phyloP scores from a whole-genome alignment of 2,329 filamentous ascomycete species.

The Talaromyces albobiverticillius region DNA sequence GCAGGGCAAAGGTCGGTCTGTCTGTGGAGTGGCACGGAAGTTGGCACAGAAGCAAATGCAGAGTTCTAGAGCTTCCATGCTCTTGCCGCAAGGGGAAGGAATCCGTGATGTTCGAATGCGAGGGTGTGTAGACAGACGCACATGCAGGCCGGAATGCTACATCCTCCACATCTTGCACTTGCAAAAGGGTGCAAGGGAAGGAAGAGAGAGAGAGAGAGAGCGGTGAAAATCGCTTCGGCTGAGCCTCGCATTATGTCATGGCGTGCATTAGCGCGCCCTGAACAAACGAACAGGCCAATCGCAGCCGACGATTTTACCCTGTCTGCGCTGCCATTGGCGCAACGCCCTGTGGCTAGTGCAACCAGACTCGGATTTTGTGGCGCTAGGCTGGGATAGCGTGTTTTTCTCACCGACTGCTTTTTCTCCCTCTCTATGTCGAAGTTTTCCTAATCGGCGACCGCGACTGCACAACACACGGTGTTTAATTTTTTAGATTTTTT shows the following conservation, averaged over 20 bases:
- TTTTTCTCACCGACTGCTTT: conserved; percentile 4
- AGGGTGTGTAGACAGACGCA: too few relatives aligned
- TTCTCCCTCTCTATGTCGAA: too few relatives aligned
- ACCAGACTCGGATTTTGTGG: not conserved
- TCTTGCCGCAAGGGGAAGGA: not conserved
- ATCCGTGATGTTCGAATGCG: too few relatives aligned
- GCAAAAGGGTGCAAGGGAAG: too few relatives aligned
- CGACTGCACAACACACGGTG: too few relatives aligned
- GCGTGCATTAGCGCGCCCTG: not conserved
- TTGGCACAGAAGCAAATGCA: not conserved
- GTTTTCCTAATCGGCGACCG: too few relatives aligned
- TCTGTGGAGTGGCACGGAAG: too few relatives aligned
- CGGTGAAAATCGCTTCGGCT: conserved; percentile 6
- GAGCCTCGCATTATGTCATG: conserved; percentile 11
- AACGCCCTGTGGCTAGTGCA: conserved; percentile 1
- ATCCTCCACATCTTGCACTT: too few relatives aligned
- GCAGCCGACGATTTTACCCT: not conserved
- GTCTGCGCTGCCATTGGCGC: not conserved
- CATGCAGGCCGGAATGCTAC: too few relatives aligned
- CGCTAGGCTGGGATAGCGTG: not conserved
- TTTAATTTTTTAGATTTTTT: too few relatives aligned
- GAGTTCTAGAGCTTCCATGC: conserved; percentile 3
- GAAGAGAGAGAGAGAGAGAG: not conserved
- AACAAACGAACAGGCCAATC: not conserved
- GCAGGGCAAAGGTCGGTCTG: not conserved